Base-by-base conservation (phyloP, 2,329 filamentous ascomycete genomes). In the Cyanodermella asteris region DNA sequence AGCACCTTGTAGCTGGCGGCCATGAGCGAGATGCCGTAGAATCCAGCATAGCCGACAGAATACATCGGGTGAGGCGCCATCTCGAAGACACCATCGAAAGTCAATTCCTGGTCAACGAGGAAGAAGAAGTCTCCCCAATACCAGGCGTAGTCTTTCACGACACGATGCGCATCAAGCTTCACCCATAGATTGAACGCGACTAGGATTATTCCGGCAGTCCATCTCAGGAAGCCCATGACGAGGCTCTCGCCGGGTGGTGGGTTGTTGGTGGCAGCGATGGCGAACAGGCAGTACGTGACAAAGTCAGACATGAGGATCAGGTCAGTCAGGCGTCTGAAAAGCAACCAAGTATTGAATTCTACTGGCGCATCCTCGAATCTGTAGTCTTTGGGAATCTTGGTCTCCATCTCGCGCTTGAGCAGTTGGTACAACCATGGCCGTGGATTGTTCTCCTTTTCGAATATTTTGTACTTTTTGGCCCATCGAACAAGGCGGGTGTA, bases 91-190 rank as follows among this genome's bases (percentile, higher is more conserved):
- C 87, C 87, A 44, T 97, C 87, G 48, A 97, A 97, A 24, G 82
- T 94, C 46, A 97, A 60, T 44, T 91, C 80, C 53, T 94, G 82
- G 50, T 97, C 87, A 47, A 97, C 78, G 42, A 97, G 71, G 51
- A 81, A 97, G 60, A 94, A 97, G 53, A 94, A 94, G 50, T 97
- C 87, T 32, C 87, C 87, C 87, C 87, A 97, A 52, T 94, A 97
- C 87, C 87, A 97, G 15, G 87, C 87, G 53, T 82, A 97, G 51
- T 97, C 87, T 51, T 94, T 94, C 44, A 97, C 87, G 24, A 97
- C 87, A 32, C 87, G 67, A 49, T 97, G 87, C 12, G 87, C 87
- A 50, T 97, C 87, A 33, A 97, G 61, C 53, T 97, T 97, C 34
- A 97, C 87, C 82, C 87, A 94, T 13, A 94, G 61, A 47, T 94